Conservation (phyloP, 2,329 filamentous ascomycete species). For the Cladosporium phlei region DNA sequence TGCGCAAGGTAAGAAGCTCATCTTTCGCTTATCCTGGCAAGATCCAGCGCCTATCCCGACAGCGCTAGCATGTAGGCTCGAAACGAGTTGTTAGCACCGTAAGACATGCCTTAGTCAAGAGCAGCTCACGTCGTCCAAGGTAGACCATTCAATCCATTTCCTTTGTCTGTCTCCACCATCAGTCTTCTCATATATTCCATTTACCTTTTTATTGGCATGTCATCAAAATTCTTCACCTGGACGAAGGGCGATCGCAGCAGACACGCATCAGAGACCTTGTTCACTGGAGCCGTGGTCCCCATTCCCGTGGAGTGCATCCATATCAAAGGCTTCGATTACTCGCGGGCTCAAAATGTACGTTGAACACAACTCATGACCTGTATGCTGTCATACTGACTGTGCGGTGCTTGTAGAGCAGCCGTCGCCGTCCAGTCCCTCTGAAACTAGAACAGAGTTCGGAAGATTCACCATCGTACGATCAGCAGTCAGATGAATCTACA, state of each 20-base stretch:
- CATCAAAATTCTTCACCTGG: constrained; percentile 42
- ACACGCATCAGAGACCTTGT: constrained; percentile 30
- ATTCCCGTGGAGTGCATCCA: constrained; percentile 31
- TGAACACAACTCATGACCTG: neutral
- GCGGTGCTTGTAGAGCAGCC: neutral
- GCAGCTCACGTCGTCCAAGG: neutral
- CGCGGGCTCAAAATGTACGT: constrained; percentile 19
- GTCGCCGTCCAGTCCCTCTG: constrained; percentile 25
- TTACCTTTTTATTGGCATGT: constrained; percentile 26
- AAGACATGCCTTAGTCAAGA: neutral
- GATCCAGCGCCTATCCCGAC: constrained; percentile 1
- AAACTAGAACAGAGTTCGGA: constrained; percentile 18
- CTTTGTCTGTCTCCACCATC: too few relatives aligned
- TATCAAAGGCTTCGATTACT: constrained; percentile 25
- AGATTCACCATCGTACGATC: neutral
- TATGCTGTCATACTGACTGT: neutral
- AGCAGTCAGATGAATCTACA: constrained; percentile 20
- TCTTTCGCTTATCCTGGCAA: neutral
- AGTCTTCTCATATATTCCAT: neutral
- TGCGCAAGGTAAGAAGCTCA: neutral
- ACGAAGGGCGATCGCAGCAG: constrained; percentile 36
- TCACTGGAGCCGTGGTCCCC: constrained; percentile 36
- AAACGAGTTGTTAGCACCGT: neutral
- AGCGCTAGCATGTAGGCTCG: neutral
- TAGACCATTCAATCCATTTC: neutral